Conservation (phyloP, 441 rosid genomes). For the Melastoma candidum region DNA sequence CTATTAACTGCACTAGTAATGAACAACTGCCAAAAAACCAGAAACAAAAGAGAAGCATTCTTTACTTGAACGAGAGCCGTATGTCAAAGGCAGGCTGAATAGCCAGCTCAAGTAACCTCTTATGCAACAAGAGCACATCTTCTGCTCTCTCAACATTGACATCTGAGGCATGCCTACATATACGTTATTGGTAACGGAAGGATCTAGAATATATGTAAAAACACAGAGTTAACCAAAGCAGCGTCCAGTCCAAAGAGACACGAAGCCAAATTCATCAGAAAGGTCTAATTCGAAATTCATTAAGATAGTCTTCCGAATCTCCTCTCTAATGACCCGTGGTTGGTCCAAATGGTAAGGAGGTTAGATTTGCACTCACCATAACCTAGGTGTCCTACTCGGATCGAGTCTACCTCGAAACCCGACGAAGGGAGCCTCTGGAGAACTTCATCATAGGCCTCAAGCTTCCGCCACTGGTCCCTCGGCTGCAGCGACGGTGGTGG, state of each 20-base stretch:
- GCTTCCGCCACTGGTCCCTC: constrained; percentile 60
- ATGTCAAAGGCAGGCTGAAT: constrained; percentile 78
- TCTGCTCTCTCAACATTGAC: constrained; percentile 97
- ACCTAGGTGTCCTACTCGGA: too few species aligned
- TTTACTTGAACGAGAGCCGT: constrained; percentile 71
- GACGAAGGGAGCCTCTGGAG: constrained; percentile 59
- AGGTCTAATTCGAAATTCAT: too few species aligned
- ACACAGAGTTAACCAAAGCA: too few species aligned
- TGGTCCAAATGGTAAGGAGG: too few species aligned
- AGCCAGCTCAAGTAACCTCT: constrained; percentile 55
- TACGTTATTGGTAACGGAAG: not conserved
- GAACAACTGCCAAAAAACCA: too few species aligned
- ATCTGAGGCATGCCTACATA: constrained; percentile 68
- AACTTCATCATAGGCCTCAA: constrained; percentile 75
- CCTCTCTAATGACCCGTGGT: too few species aligned
- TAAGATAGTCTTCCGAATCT: too few species aligned
- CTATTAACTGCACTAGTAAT: too few species aligned
- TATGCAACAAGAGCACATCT: constrained; percentile 70
- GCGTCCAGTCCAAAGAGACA: too few species aligned
- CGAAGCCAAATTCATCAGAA: too few species aligned
- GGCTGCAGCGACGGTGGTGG: constrained; percentile 31
- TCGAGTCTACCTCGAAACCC: constrained; percentile 30
- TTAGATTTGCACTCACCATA: too few species aligned
- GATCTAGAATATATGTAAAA: not conserved
- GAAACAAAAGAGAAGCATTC: not conserved